Evolutionary conservation across 2,329 filamentous ascomycete genomes (phyloP).

Genomic region (Monosporascus sp.): DNA sequence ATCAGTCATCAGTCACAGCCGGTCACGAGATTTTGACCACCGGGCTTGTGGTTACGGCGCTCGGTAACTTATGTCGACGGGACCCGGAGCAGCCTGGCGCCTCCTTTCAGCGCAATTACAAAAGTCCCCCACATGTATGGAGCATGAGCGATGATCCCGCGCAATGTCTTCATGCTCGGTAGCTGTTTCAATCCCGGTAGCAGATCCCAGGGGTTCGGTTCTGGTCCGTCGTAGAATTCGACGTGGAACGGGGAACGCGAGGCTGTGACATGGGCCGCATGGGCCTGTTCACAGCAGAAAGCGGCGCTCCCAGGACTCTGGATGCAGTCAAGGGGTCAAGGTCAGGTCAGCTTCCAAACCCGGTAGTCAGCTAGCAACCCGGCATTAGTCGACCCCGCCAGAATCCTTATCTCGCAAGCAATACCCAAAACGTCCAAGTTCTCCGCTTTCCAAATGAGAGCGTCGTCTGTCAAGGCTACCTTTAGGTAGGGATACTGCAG

Average conservation of each 20-base stretch:
- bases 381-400: neutral
- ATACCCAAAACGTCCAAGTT: conserved; percentile 11
- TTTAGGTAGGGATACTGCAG: neutral
- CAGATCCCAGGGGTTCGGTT: conserved; percentile 19
- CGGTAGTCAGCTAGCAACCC: neutral
- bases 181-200: conserved; percentile 12
- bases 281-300: neutral
- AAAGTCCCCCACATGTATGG: neutral
- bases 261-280: neutral
- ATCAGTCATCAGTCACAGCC: too few relatives aligned
- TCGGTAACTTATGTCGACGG: too few relatives aligned
- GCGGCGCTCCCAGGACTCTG: neutral
- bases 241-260: neutral
- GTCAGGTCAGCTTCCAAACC: neutral
- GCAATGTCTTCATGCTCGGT: too few relatives aligned
- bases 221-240: neutral
- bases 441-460: conserved; percentile 3
- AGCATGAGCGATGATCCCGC: too few relatives aligned
- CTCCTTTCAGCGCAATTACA: too few relatives aligned
- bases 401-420: conserved; percentile 11
- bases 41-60: too few relatives aligned
- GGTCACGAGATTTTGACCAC: too few relatives aligned
- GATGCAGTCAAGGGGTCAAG: neutral
- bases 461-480: neutral
- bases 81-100: too few relatives aligned